These are phyloP conservation scores for Exophiala bonariae DNA, from an alignment of 2,329 filamentous ascomycete species.

Conservation along the genomic window DNA sequence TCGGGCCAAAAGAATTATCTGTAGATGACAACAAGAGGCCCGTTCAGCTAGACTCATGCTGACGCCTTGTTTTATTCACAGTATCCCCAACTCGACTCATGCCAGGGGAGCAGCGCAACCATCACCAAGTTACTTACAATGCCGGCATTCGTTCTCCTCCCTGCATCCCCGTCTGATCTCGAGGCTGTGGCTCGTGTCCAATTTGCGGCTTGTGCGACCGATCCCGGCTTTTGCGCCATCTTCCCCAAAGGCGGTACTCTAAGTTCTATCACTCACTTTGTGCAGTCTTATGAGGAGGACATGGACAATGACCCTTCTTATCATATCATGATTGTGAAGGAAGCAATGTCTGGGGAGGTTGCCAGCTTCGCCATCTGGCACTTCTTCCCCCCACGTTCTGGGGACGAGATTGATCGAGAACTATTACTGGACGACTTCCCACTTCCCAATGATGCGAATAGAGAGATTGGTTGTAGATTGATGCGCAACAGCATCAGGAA, in stretches of 20 bases:
- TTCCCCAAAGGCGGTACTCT: conserved; percentile 23
- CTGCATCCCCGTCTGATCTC: conserved; percentile 21
- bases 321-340: conserved; percentile 24
- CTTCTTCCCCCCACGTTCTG: conserved; percentile 16
- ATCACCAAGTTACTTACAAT: too few relatives aligned
- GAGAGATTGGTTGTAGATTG: conserved; percentile 17
- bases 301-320: conserved; percentile 22
- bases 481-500: conserved; percentile 21
- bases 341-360: conserved; percentile 21
- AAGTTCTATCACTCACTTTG: conserved; percentile 18
- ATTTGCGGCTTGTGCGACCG: conserved; percentile 20
- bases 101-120: too few relatives aligned
- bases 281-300: conserved; percentile 14
- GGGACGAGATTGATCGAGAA: conserved; percentile 20
- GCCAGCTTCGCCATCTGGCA: conserved; percentile 25
- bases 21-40: too few relatives aligned
- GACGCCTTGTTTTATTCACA: too few relatives aligned
- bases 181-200: conserved; percentile 17
- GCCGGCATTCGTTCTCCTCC: conserved; percentile 22
- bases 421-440: conserved; percentile 17
- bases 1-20: too few relatives aligned
- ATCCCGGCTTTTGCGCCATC: conserved; percentile 17
- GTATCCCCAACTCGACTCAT: too few relatives aligned
- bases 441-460: conserved; percentile 21
- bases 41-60: too few relatives aligned